phyloP scores from a whole-genome alignment of 306 rosid genomes.

The Myrica gale region DNA sequence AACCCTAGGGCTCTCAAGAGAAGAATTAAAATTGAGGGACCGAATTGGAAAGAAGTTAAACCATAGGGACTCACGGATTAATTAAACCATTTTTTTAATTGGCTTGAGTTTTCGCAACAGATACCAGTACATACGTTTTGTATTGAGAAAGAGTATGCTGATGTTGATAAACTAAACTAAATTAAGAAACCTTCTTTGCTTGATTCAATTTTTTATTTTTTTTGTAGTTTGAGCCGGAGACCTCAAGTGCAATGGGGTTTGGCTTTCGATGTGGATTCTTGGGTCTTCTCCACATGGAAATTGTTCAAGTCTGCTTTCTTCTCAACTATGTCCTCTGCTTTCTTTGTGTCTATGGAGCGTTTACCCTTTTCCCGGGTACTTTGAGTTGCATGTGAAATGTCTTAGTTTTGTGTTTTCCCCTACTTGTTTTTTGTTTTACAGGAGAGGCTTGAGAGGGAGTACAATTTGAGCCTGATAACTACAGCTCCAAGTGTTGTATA shows the following conservation, averaged over 20 bases:
- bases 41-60: too few relatives aligned
- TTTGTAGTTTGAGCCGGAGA: constrained; percentile 88
- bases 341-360: not conserved
- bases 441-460: constrained; percentile 82
- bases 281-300: constrained; percentile 98
- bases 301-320: constrained; percentile 68
- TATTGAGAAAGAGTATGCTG: not conserved
- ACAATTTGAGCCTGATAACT: constrained; percentile 74
- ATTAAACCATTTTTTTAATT: not conserved
- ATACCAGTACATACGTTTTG: constrained; percentile 8
- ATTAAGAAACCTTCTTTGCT: constrained; percentile 14
- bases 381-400: constrained; percentile 16
- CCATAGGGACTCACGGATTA: too few relatives aligned
- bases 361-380: constrained; percentile 25
- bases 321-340: constrained; percentile 18
- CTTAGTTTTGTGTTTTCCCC: constrained; percentile 24
- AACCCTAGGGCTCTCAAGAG: too few relatives aligned
- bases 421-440: too few relatives aligned
- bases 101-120: constrained; percentile 13
- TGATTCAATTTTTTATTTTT: constrained; percentile 12
- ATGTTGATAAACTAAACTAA: constrained; percentile 20
- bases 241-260: constrained; percentile 96
- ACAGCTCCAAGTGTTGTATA: constrained; percentile 89
- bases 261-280: constrained; percentile 96
- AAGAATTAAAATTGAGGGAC: too few relatives aligned